Evolutionary conservation across 2,329 filamentous ascomycete species (phyloP).

Genomic region (Hymenoscyphus scutula): DNA sequence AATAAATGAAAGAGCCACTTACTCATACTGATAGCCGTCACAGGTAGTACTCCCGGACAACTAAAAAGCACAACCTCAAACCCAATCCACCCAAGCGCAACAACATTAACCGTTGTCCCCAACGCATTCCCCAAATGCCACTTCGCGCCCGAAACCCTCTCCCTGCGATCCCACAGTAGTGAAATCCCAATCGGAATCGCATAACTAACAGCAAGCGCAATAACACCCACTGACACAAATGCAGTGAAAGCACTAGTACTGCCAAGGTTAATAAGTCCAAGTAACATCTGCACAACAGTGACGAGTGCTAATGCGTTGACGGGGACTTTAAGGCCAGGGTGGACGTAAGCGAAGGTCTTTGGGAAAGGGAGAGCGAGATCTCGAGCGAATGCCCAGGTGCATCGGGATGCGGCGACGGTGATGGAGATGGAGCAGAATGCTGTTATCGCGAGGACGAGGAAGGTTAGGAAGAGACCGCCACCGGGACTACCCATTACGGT

Average conservation of each 20-base stretch:
- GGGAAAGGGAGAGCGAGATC: slow-evolving; percentile 67
- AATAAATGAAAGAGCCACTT: too few relatives aligned
- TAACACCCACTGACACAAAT: slow-evolving; percentile 68
- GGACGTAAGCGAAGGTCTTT: slow-evolving; percentile 39
- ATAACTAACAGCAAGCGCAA: slow-evolving; percentile 70
- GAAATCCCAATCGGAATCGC: slow-evolving; percentile 72
- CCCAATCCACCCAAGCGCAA: slow-evolving; percentile 55
- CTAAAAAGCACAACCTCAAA: slow-evolving; percentile 63
- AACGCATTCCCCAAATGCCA: slow-evolving; percentile 56
- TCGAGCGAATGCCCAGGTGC: slow-evolving; percentile 66
- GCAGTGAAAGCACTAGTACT: slow-evolving; percentile 68
- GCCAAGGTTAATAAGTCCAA: slow-evolving; percentile 69
- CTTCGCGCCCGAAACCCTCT: slow-evolving; percentile 49
- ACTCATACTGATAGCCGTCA: slow-evolving; percentile 58
- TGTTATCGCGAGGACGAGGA: slow-evolving; percentile 49
- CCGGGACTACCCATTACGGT: slow-evolving; percentile 48
- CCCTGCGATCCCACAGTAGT: slow-evolving; percentile 56
- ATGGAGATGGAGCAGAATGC: slow-evolving; percentile 54
- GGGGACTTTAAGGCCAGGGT: slow-evolving; percentile 40
- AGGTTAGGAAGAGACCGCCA: slow-evolving; percentile 47
- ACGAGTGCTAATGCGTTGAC: slow-evolving; percentile 51
- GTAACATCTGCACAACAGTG: slow-evolving; percentile 59
- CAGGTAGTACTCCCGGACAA: slow-evolving; percentile 58
- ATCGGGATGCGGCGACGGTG: slow-evolving; percentile 53
- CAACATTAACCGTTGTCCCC: slow-evolving; percentile 49